A percentile compares a stretch with the other conserved stretches of the same genome.
phyloP scores from a whole-genome alignment of 2,329 filamentous ascomycete genomes.

The Harringtonia aguacate region DNA sequence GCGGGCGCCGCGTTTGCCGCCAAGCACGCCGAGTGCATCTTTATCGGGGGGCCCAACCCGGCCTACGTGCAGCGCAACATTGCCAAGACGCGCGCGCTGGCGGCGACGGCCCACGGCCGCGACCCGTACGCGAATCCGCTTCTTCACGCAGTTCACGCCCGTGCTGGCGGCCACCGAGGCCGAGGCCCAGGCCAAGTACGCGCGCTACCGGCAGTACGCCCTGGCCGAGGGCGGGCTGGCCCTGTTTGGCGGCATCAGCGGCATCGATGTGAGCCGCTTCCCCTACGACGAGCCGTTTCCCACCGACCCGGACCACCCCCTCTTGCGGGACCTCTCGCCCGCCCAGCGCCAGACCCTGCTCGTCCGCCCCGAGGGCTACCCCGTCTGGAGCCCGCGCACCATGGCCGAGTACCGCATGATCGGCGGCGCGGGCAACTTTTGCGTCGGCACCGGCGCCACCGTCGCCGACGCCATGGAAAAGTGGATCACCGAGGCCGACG shows the following conservation, averaged over 20 bases:
- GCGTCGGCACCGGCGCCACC: slow-evolving; percentile 52
- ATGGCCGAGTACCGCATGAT: slow-evolving; percentile 11
- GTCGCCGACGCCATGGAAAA: slow-evolving; percentile 58
- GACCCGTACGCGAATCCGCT: slow-evolving; percentile 10
- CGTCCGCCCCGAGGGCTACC: slow-evolving; percentile 1
- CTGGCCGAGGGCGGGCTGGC: slow-evolving; percentile 14
- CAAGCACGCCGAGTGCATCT: slow-evolving; percentile 14
- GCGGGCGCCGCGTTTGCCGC: slow-evolving; percentile 13
- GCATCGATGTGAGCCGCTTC: slow-evolving; percentile 15
- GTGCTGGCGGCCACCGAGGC: slow-evolving; percentile 12
- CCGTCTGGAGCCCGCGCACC: slow-evolving; percentile 10
- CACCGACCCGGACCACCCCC: background rate
- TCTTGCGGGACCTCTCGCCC: background rate
- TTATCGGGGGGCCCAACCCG: slow-evolving; percentile 11
- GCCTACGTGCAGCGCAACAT: slow-evolving; percentile 1
- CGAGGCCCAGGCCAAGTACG: slow-evolving; percentile 11
- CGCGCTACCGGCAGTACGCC: slow-evolving; percentile 7
- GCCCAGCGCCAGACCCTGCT: slow-evolving; percentile 5
- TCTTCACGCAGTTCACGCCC: slow-evolving; percentile 10
- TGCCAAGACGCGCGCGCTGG: slow-evolving; percentile 6
- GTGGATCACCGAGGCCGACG: slow-evolving; percentile 58
- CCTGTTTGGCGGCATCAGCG: slow-evolving; percentile 16
- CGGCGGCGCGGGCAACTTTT: slow-evolving; percentile 12
- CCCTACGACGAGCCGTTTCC: slow-evolving; percentile 14
- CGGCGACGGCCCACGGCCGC: slow-evolving; percentile 9